Evolutionary conservation across 202 grass and related monocot genomes (phyloP), one percentile per base, ranked within the genome.

Genomic region (Carex arenaria): DNA sequence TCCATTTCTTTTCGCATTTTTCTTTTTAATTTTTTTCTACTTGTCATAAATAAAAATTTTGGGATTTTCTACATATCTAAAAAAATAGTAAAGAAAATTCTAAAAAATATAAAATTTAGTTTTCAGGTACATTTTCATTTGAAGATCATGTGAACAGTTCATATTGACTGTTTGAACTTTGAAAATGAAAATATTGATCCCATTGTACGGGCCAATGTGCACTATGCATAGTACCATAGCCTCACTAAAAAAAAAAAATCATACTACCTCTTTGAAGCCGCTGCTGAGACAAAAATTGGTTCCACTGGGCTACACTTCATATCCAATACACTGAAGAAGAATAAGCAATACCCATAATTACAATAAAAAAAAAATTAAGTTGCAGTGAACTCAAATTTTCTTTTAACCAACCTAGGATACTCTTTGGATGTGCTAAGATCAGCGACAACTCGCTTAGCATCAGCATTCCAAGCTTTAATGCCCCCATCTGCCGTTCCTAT

Each of bases 381-480:
- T 70, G 52, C 47, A 84, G 53, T 49, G 20, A 73, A 47, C 22
- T 74, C 30, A 63, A 85, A 22, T 72, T 81, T 47, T 57, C 26
- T 81, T 81, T 82, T 47, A 72, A 72, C 79, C 82, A 90, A 93
- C 95, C 88, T 95, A 80, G 95, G 95, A 90, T 93, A 98, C 10
- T 93, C 90, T 90, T 84, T 91, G 64, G 90, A 88, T 84, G 92
- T 95, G 84, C 85, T 95, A 61, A 98, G 87, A 86, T 98, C 95
- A 45, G 87, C 90, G 59, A 98, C 92, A 86, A 98, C 90, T 90
- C 95, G 86, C 78, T 98, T 98, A 59, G 92, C 95, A 92, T 95
- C 95, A 88, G 88, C 92, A 92, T 98, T 98, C 95, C 95, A 98
- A 83, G 95, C 95, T 90, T 98, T 98, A 79, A 98, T 95, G 70